These are phyloP conservation scores for Microcyclosporella mali DNA, from an alignment of 2,329 filamentous ascomycete species.

Conservation along the genomic window DNA sequence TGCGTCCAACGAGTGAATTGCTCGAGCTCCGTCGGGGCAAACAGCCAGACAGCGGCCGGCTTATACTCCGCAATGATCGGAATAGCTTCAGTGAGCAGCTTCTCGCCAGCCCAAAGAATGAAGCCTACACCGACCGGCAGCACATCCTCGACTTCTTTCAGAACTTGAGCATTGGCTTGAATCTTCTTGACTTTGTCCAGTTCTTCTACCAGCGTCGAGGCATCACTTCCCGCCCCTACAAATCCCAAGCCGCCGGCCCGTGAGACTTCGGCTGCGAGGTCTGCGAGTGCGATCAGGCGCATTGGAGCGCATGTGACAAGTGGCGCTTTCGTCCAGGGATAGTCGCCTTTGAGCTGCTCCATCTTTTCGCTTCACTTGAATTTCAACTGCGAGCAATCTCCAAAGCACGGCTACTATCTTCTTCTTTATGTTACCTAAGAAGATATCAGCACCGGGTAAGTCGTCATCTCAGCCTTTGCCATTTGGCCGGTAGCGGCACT, in stretches of 20 bases:
- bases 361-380: constrained; percentile 9
- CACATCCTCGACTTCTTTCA: constrained; percentile 18
- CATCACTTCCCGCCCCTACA: constrained; percentile 41
- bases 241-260: constrained; percentile 46
- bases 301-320: constrained; percentile 62
- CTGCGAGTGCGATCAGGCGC: constrained; percentile 54
- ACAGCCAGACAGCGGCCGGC: constrained; percentile 62
- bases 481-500: too few relatives aligned
- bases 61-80: constrained; percentile 43
- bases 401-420: too few relatives aligned
- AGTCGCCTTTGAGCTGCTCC: constrained; percentile 31
- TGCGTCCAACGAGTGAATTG: constrained; percentile 31
- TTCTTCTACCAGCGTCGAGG: constrained; percentile 29
- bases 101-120: constrained; percentile 47
- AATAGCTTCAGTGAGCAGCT: constrained; percentile 39
- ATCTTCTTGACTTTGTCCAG: constrained; percentile 26
- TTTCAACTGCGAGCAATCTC: constrained; percentile 3
- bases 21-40: constrained; percentile 49
- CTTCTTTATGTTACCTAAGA: constrained; percentile 1
- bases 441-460: constrained; percentile 11
- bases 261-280: constrained; percentile 56
- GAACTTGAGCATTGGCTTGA: constrained; percentile 18
- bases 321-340: constrained; percentile 55
- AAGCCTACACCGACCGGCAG: constrained; percentile 58
- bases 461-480: too few relatives aligned